Conservation (phyloP, 495 filamentous ascomycete genomes). For the Xylaria bambusicola region DNA sequence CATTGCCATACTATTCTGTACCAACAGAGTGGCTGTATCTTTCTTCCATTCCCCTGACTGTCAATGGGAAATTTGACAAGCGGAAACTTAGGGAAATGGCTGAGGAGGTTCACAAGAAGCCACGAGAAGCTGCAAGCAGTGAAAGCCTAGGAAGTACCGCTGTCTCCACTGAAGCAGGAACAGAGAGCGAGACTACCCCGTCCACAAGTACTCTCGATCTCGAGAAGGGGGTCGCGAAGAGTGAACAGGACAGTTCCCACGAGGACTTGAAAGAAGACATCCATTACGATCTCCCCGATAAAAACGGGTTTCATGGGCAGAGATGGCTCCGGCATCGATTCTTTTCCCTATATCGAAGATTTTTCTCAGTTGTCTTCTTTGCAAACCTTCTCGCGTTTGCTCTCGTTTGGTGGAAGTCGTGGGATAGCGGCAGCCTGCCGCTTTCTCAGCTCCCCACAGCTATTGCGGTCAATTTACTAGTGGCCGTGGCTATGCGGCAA, state of each 20-base stretch:
- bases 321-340: slow-evolving; percentile 26
- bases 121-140: neutral
- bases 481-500: slow-evolving; percentile 55
- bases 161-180: neutral
- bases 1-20: slow-evolving; percentile 40
- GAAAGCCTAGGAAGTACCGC: slow-evolving; percentile 7
- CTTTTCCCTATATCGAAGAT: slow-evolving; percentile 39
- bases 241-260: slow-evolving; percentile 4
- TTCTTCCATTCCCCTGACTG: slow-evolving; percentile 32
- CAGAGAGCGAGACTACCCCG: neutral
- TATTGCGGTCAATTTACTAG: slow-evolving; percentile 44
- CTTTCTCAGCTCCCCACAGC: slow-evolving; percentile 41
- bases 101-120: slow-evolving; percentile 6
- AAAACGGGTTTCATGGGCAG: slow-evolving; percentile 27
- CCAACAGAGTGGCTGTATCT: slow-evolving; percentile 31
- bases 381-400: slow-evolving; percentile 55
- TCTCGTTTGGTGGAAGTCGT: slow-evolving; percentile 37
- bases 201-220: slow-evolving; percentile 14
- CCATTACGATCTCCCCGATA: slow-evolving; percentile 22
- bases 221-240: slow-evolving; percentile 3
- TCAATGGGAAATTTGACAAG: slow-evolving; percentile 46
- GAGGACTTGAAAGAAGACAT: slow-evolving; percentile 15
- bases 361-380: slow-evolving; percentile 55
- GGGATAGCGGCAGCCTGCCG: slow-evolving; percentile 21
- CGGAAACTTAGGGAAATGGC: slow-evolving; percentile 25